phyloP scores from a whole-genome alignment of 108 stramenopile genomes.

The Fragilaria radians region DNA sequence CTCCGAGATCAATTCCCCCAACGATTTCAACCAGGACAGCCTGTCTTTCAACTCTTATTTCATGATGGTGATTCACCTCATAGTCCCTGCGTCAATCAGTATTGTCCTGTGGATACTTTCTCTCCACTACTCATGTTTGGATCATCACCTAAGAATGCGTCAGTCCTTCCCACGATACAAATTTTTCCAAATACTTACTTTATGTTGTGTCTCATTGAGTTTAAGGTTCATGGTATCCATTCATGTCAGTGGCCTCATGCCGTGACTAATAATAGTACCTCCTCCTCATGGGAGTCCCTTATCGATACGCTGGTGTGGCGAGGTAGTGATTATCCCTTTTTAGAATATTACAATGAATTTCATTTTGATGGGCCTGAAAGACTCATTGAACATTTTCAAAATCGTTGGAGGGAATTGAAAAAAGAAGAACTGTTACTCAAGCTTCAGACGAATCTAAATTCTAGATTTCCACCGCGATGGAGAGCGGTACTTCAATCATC shows the following conservation, averaged over 20 bases:
- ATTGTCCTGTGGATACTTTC: background rate
- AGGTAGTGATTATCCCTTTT: constrained; percentile 3
- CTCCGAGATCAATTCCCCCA: background rate
- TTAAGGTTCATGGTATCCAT: background rate
- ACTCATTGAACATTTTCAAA: background rate
- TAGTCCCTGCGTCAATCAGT: background rate
- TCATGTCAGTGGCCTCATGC: background rate
- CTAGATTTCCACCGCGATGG: constrained; percentile 1
- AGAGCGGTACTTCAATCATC: background rate
- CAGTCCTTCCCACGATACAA: background rate
- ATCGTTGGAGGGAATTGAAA: background rate
- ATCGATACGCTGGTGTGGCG: background rate
- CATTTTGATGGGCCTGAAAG: background rate
- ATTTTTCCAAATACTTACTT: background rate
- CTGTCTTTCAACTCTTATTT: constrained; percentile 6
- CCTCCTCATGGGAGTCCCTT: background rate
- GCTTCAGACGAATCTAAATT: background rate
- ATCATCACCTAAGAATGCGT: background rate
- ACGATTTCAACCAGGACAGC: constrained; percentile 7
- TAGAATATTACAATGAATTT: constrained; percentile 3
- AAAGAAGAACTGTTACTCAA: background rate
- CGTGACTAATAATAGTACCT: background rate
- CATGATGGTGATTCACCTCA: background rate
- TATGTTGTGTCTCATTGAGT: background rate
- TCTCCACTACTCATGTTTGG: background rate